Percentiles rank a stretch among this genome's conserved stretches.
These are phyloP conservation scores for Wallacemonas sp. DNA, from an alignment of 208 protist species.

Conservation along the genomic window DNA sequence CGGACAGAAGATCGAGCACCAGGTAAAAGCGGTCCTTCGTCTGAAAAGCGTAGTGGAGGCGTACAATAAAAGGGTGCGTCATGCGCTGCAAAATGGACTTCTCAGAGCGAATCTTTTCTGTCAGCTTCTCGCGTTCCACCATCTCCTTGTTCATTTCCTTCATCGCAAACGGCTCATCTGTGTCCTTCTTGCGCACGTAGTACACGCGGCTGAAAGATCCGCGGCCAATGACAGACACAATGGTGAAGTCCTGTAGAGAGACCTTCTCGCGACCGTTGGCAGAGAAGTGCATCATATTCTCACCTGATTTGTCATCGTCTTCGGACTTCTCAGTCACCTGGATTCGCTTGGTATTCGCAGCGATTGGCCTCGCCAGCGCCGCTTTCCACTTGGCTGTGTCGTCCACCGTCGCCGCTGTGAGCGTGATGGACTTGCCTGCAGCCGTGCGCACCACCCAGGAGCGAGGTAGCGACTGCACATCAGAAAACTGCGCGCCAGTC, in stretches of 20 bases:
- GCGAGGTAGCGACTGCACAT: slow-evolving; percentile 4
- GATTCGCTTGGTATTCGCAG: slow-evolving; percentile 20
- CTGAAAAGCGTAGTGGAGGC: slow-evolving; percentile 96
- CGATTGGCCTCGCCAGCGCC: slow-evolving; percentile 25
- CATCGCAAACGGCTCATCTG: slow-evolving; percentile 88
- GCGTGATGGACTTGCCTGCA: slow-evolving; percentile 19
- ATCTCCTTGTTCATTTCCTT: slow-evolving; percentile 87
- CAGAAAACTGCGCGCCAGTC: slow-evolving; percentile 23
- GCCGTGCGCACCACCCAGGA: slow-evolving; percentile 6
- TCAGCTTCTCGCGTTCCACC: slow-evolving; percentile 49
- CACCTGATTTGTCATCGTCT: slow-evolving; percentile 28
- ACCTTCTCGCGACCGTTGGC: slow-evolving; percentile 43
- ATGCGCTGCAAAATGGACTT: slow-evolving; percentile 91
- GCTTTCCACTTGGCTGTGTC: slow-evolving; percentile 44
- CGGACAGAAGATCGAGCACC: slow-evolving; percentile 91
- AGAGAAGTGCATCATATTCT: slow-evolving; percentile 21
- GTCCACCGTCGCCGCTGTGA: slow-evolving; percentile 34
- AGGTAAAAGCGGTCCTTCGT: slow-evolving; percentile 91
- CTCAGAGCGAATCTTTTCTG: slow-evolving; percentile 83
- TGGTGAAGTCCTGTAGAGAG: slow-evolving; percentile 85
- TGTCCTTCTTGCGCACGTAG: slow-evolving; percentile 87
- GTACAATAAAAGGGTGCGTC: slow-evolving; percentile 94
- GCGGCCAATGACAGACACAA: slow-evolving; percentile 83
- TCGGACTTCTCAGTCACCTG: slow-evolving; percentile 13
- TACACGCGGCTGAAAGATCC: slow-evolving; percentile 94